Conservation (phyloP, 2,329 filamentous ascomycete genomes). For the Cyphellophora europaea region DNA sequence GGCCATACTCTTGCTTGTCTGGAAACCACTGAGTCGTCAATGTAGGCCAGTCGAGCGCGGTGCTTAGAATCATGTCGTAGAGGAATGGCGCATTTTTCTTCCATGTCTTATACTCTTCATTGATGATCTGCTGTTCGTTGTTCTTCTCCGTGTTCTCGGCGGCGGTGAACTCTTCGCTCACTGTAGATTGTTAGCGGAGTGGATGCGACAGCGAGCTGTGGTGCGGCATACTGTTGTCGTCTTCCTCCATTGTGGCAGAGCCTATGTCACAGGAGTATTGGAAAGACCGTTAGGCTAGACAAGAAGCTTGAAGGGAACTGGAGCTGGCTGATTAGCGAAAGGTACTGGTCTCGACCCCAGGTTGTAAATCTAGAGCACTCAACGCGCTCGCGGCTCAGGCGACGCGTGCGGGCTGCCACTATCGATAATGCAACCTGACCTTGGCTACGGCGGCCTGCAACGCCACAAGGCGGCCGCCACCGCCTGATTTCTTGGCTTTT, state of each 20-base stretch:
- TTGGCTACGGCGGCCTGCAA: no score
- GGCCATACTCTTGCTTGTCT: constrained; percentile 66
- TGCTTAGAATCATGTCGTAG: constrained; percentile 94
- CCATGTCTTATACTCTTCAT: constrained; percentile 95
- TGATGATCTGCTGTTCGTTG: constrained; percentile 19
- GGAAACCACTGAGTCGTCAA: constrained; percentile 98
- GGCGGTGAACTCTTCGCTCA: constrained; percentile 55
- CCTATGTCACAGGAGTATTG: no score
- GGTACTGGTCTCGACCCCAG: no score
- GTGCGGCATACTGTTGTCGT: constrained; percentile 19
- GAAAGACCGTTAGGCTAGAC: no score
- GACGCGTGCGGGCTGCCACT: no score
- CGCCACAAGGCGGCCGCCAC: no score
- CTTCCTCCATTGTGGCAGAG: constrained; percentile 15
- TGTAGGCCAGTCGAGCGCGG: constrained; percentile 93
- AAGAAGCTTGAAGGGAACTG: no score
- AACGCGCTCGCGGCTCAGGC: no score
- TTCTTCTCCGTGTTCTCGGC: constrained; percentile 3
- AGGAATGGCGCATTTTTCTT: constrained; percentile 99
- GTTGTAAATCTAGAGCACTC: no score
- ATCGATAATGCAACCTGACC: no score
- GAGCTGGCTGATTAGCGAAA: no score
- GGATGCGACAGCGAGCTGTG: constrained; percentile 2
- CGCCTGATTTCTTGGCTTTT: no score
- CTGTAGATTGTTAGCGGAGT: constrained; percentile 9